phyloP scores from a whole-genome alignment of 768 basidiomycete species.

The Royoungia palumana region DNA sequence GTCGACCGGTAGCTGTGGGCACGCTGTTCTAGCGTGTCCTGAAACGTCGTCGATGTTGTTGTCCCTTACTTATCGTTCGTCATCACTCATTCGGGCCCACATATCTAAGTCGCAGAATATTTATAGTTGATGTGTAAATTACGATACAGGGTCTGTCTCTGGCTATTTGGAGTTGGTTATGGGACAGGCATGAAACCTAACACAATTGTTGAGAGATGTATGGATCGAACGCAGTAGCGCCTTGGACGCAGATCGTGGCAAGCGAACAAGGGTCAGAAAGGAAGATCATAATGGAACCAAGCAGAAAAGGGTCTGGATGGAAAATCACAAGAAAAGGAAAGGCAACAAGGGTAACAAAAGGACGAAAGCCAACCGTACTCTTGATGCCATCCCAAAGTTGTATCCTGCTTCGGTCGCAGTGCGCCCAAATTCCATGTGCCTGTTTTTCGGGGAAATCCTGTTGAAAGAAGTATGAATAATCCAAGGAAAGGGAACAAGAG shows the following conservation, averaged over 20 bases:
- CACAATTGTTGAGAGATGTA: constrained; percentile 14
- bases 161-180: constrained; percentile 6
- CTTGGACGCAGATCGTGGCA: too few relatives aligned
- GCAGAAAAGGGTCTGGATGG: constrained; percentile 12
- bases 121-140: constrained; percentile 35
- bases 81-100: background rate
- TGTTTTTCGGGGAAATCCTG: constrained; percentile 27
- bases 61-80: background rate
- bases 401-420: constrained; percentile 11
- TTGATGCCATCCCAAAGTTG: constrained; percentile 6
- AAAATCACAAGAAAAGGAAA: background rate
- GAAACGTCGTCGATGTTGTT: too few relatives aligned
- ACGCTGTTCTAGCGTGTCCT: too few relatives aligned
- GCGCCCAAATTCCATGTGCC: constrained; percentile 18
- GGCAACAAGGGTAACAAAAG: background rate
- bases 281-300: constrained; percentile 19
- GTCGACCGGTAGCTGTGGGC: constrained; percentile 6
- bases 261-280: constrained; percentile 8
- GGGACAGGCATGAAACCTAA: constrained; percentile 8
- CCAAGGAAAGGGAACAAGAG: constrained; percentile 18
- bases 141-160: constrained; percentile 26
- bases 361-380: background rate
- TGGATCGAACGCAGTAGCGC: background rate
- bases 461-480: constrained; percentile 33
- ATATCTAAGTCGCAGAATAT: constrained; percentile 15